A percentile compares a stretch with the other conserved stretches of the same genome.
phyloP scores from a whole-genome alignment of 2,329 filamentous ascomycete genomes.

The Neonectria hederae region DNA sequence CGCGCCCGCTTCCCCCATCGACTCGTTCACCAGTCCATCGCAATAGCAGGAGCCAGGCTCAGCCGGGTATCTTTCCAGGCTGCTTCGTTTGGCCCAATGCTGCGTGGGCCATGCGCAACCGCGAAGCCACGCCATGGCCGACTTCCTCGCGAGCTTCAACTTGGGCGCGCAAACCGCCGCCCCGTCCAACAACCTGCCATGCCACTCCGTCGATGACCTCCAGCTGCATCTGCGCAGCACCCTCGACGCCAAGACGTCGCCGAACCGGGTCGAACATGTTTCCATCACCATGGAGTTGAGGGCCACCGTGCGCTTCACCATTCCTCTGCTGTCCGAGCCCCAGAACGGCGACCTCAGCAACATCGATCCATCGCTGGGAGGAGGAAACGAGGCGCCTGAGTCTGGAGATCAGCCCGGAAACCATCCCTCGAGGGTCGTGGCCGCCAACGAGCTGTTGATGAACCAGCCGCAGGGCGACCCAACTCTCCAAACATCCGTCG shows the following conservation, averaged over 20 bases:
- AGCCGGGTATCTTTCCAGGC: constrained; percentile 26
- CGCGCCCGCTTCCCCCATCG: constrained; percentile 6
- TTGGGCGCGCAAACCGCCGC: constrained; percentile 39
- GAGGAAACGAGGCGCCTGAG: constrained; percentile 32
- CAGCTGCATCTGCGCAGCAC: constrained; percentile 54
- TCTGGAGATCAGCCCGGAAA: constrained; percentile 22
- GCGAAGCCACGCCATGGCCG: constrained; percentile 44
- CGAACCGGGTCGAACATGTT: constrained; percentile 61
- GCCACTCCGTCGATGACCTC: constrained; percentile 55
- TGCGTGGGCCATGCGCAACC: not conserved
- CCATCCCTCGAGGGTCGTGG: constrained; percentile 51
- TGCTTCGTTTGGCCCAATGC: constrained; percentile 28
- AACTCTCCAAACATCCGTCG: constrained; percentile 58
- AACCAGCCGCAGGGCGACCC: constrained; percentile 61
- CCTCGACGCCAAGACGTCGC: constrained; percentile 55
- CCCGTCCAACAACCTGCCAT: constrained; percentile 38
- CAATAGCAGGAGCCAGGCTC: constrained; percentile 33
- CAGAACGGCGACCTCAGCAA: constrained; percentile 49
- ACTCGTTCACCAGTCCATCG: constrained; percentile 13
- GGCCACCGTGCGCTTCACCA: constrained; percentile 54
- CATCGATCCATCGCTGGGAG: constrained; percentile 49
- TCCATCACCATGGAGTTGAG: constrained; percentile 58
- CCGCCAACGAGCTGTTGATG: constrained; percentile 56
- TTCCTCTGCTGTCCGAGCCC: constrained; percentile 49
- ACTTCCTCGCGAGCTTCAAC: constrained; percentile 52